These are phyloP conservation scores for Phytopythium mirpurense DNA, from an alignment of 352 stramenopile genomes.

Conservation along the genomic window DNA sequence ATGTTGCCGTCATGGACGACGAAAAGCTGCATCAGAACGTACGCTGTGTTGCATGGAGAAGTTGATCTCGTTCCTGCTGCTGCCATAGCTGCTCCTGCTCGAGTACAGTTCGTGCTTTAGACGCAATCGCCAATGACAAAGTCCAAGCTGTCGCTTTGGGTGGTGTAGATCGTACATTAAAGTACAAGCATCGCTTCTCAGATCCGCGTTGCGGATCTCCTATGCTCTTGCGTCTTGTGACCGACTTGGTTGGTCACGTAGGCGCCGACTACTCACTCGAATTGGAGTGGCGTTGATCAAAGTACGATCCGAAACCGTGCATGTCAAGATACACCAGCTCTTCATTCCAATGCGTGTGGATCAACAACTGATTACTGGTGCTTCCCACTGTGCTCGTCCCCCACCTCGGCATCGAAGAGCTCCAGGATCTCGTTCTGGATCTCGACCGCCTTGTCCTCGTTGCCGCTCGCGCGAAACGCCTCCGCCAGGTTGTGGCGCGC, in stretches of 20 bases:
- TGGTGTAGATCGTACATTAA: constrained; percentile 32
- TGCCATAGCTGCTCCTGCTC: not conserved
- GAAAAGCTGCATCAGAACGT: not conserved
- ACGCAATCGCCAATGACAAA: constrained; percentile 13
- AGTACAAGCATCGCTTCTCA: constrained; percentile 26
- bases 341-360: not conserved
- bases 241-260: not conserved
- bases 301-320: no score
- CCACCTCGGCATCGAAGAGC: constrained; percentile 50
- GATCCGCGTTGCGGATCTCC: not conserved
- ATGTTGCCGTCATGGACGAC: constrained; percentile 5
- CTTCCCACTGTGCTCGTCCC: constrained; percentile 11
- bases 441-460: constrained; percentile 68
- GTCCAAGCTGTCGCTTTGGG: constrained; percentile 26
- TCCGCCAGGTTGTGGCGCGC: constrained; percentile 78
- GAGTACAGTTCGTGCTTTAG: constrained; percentile 13
- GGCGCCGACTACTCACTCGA: constrained; percentile 9
- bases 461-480: constrained; percentile 64
- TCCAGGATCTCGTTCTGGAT: constrained; percentile 83
- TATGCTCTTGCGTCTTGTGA: not conserved
- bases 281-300: constrained; percentile 6
- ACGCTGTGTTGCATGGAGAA: constrained; percentile 14
- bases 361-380: not conserved
- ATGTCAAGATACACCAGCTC: not conserved
- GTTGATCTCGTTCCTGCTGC: constrained; percentile 17